Percentiles rank a stretch among this genome's conserved stretches.
phyloP scores from a whole-genome alignment of 2,329 filamentous ascomycete genomes.

The Fusarium sp. region DNA sequence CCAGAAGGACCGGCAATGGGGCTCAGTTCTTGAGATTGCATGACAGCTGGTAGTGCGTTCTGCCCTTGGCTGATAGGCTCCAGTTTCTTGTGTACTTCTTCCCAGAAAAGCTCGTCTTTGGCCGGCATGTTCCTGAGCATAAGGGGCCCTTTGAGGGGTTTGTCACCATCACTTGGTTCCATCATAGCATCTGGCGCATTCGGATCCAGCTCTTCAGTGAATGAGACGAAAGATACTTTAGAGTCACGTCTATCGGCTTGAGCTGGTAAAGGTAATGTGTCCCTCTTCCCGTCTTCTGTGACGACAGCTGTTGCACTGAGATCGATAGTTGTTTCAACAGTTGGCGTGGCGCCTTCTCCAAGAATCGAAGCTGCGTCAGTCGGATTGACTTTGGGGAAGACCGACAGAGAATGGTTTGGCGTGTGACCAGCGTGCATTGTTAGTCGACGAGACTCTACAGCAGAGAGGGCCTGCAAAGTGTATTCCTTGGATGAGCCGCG shows the following conservation, averaged over 20 bases:
- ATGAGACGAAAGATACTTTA: conserved; percentile 32
- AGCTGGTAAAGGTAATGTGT: conserved; percentile 4
- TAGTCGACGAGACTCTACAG: conserved; percentile 62
- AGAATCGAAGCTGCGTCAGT: conserved; percentile 50
- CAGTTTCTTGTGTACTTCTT: conserved; percentile 62
- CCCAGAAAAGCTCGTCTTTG: conserved; percentile 66
- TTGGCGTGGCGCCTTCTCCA: conserved; percentile 47
- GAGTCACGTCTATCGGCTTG: conserved; percentile 26
- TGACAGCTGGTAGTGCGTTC: conserved; percentile 59
- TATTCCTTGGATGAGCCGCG: conserved; percentile 53
- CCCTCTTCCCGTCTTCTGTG: conserved; percentile 2
- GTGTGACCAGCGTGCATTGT: conserved; percentile 73
- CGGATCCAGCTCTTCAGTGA: conserved; percentile 19
- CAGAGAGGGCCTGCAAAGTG: conserved; percentile 59
- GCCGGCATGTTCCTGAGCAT: conserved; percentile 67
- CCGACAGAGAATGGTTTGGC: conserved; percentile 68
- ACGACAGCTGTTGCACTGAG: conserved; percentile 14
- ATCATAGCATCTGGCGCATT: conserved; percentile 46
- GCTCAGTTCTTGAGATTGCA: conserved; percentile 47
- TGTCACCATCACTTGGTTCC: conserved; percentile 57
- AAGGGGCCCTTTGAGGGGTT: conserved; percentile 62
- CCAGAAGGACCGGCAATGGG: conserved; percentile 28
- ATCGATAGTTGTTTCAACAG: conserved; percentile 34
- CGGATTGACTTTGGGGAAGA: conserved; percentile 58
- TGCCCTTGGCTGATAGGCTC: conserved; percentile 60